Base-by-base conservation (phyloP, 2,329 filamentous ascomycete species). In the Ceratocystis smalleyi region DNA sequence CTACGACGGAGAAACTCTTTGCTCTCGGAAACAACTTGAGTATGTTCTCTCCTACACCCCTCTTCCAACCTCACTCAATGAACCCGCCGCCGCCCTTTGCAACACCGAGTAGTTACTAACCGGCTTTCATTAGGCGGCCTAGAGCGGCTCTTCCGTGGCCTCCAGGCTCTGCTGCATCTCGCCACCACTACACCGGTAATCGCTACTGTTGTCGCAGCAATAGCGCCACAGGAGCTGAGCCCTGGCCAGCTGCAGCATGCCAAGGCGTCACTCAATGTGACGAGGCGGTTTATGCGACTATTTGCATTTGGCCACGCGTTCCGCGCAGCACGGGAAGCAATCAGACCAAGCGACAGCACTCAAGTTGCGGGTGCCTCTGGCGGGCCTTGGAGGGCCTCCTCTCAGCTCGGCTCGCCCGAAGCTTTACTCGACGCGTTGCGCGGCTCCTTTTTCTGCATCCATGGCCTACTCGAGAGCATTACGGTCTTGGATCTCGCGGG, bases 231-330 rank as follows among this genome's bases (percentile, higher is more conserved):
- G 19, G 54, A 24, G 19, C 3, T n/a, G 54, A 17, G 24, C 12
- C 15, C 27, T n/a, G 66, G 71, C 7, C 71, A 74, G 40, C 72
- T 77, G 35, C 64, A 68, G 43, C 61, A 68, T 3, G 69, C 82
- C 19, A 74, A 75, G 66, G 67, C 70, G 55, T 75, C 75, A 47
- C 70, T 83, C 63, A 78, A 76, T 67, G 70, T 81, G 54, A 74
- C 74, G 19, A 78, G 87, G 45, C 81, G 86, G 24, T 84, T 82
- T 73, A 79, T 89, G 70, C 83, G 87, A 12, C 75, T 87, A 65
- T 86, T 88, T 71, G 83, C 84, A 69, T 89, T 86, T 71, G 73
- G 87, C 62, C 82, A 83, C 57, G 78, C 77, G 60, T 85, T 88
- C 68, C 63, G 70, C 3, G 60, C 71, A 2, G 65, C 68, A 5